These are phyloP conservation scores for Biscutella laevigata DNA, from an alignment of 441 rosid species.

Conservation along the genomic window DNA sequence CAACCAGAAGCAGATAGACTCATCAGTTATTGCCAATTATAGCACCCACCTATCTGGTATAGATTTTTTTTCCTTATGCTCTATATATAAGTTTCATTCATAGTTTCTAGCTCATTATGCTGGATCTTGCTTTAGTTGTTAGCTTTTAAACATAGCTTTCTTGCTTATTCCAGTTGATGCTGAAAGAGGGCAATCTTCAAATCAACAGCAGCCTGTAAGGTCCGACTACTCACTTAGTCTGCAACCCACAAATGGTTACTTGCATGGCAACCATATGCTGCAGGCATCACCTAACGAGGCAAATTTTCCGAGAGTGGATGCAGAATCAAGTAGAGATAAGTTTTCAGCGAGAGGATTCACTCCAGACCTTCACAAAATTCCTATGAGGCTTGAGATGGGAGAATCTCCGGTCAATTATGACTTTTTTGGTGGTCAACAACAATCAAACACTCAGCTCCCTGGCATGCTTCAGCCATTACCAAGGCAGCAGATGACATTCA, in stretches of 20 bases:
- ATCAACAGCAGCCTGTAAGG: conserved; percentile 39
- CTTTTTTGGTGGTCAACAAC: conserved; percentile 66
- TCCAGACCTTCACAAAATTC: conserved; percentile 45
- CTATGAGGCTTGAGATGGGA: conserved; percentile 41
- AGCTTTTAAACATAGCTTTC: background rate
- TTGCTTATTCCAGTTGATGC: conserved; percentile 40
- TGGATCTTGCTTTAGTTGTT: too few relatives aligned
- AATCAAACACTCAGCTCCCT: conserved; percentile 44
- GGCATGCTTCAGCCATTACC: conserved; percentile 53
- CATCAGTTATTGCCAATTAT: conserved; percentile 36
- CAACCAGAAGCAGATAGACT: conserved; percentile 50
- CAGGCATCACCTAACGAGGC: conserved; percentile 47
- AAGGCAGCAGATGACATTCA: conserved; percentile 54
- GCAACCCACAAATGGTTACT: conserved; percentile 46
- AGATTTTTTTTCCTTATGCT: background rate
- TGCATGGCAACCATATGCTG: conserved; percentile 42
- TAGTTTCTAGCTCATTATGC: too few relatives aligned
- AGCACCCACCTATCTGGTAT: conserved; percentile 58
- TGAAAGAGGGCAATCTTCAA: conserved; percentile 39
- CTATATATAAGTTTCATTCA: background rate
- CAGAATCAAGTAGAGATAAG: conserved; percentile 42
- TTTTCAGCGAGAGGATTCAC: conserved; percentile 46
- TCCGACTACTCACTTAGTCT: conserved; percentile 43
- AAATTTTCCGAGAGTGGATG: conserved; percentile 47
- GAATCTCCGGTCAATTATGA: conserved; percentile 66